Percentiles rank a stretch among this genome's conserved stretches.
These are phyloP conservation scores for Teunomyces cretensis DNA, from an alignment of 805 yeast species.

Conservation along the genomic window DNA sequence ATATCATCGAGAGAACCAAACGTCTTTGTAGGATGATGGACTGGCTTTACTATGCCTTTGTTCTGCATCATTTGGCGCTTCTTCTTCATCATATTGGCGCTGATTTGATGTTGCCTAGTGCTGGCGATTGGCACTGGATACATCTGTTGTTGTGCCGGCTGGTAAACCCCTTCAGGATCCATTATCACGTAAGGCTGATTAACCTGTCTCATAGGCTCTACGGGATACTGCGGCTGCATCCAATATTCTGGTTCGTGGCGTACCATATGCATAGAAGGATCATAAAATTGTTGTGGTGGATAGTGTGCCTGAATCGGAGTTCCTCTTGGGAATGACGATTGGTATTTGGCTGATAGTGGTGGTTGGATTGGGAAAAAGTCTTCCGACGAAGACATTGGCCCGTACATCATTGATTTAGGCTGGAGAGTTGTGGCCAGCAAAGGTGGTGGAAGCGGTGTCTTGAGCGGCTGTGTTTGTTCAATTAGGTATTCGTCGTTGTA, in stretches of 20 bases:
- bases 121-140: constrained; percentile 12
- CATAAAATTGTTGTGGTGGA: constrained; percentile 9
- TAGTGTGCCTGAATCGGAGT: constrained; percentile 5
- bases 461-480: constrained; percentile 50
- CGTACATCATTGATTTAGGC: constrained; percentile 11
- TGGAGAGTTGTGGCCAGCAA: constrained; percentile 4
- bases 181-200: constrained; percentile 18
- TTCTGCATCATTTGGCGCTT: constrained; percentile 24
- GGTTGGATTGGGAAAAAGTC: constrained; percentile 20
- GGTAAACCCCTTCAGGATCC: constrained; percentile 8
- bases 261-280: constrained; percentile 6
- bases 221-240: constrained; percentile 6
- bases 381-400: constrained; percentile 14
- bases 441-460: constrained; percentile 23
- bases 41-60: constrained; percentile 3
- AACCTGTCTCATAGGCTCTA: constrained; percentile 10
- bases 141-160: not conserved
- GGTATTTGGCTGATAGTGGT: constrained; percentile 27
- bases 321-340: constrained; percentile 17
- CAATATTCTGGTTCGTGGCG: constrained; percentile 20
- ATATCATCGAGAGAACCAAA: constrained; percentile 2
- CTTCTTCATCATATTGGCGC: constrained; percentile 35
- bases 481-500: constrained; percentile 49
- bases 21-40: constrained; percentile 1
- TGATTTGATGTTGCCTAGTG: constrained; percentile 32